Base-by-base conservation (phyloP, 2,329 filamentous ascomycete genomes). In the Fusarium sp. region DNA sequence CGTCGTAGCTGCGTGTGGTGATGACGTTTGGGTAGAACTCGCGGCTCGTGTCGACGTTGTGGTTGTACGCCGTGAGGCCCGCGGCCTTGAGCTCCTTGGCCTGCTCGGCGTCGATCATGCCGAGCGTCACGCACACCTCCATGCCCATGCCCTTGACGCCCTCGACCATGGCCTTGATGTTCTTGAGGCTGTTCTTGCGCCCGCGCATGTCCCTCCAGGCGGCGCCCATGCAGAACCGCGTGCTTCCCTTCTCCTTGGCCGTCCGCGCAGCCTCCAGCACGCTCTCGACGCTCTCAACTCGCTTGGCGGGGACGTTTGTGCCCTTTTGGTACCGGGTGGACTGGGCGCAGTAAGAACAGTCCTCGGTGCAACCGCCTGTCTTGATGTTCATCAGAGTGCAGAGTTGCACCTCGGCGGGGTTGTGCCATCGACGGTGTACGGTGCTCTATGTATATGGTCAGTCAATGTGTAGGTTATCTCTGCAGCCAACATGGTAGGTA, bases 351-450 rank as follows among this genome's bases (percentile, higher is more conserved):
- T 97, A 97, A 24, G 90, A 92, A 79, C 93, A 97, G 77, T 97
- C 93, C 76, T 96, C 93, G 69, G 87, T 92, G 78, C 93, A 97
- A 43, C 93, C 93, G 51, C 93, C 93, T 8, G 92, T 96, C 76
- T 97, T 97, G 81, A 97, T 97, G 82, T 96, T 96, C 91, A 96
- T 96, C 56, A 97, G 83, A 0, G 93, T 97, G 80, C 93, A 97
- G 78, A 96, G 90, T 77, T 97, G 93, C 63, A 97, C 91, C 26
- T 91, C 88, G 42, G 88, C 83, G 7, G 93, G 91, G 72, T 91
- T 85, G 78, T 96, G 93, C 80, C 96, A 96, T 69, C 90, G 89
- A 41, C 92, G 88, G 77, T 97, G 93, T 54, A 96, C 80, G 32
- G 83, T 85, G 65, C 86, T 88, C 92, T 95, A 29, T 71, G 6